Conservation (phyloP, 1,284 basidiomycete species). For the Macrocybe sp. region DNA sequence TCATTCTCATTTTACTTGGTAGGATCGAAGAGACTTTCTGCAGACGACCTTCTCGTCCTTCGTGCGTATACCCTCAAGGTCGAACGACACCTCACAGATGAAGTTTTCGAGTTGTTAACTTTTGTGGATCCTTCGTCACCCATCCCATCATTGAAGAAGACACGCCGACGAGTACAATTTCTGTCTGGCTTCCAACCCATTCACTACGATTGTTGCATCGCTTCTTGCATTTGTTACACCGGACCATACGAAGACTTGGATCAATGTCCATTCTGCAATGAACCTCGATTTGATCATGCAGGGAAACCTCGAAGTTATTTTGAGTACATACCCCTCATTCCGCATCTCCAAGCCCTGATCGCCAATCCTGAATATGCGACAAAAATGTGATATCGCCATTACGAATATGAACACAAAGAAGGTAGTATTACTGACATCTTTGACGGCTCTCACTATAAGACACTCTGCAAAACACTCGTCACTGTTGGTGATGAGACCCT, state of each 20-base stretch:
- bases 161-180: not conserved
- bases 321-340: not conserved
- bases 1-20: not conserved
- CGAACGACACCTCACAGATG: not conserved
- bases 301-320: not conserved
- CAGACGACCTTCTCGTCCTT: not conserved
- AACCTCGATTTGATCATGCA: too few relatives aligned
- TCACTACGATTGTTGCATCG: conserved; percentile 38
- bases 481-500: conserved; percentile 11
- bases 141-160: not conserved
- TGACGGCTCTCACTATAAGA: not conserved
- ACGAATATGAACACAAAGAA: not conserved
- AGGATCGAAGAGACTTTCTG: not conserved
- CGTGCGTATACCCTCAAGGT: not conserved
- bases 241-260: conserved; percentile 18
- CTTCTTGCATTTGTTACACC: conserved; percentile 29
- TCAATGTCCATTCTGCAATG: conserved; percentile 28
- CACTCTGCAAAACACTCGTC: not conserved
- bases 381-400: not conserved
- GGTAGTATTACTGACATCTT: not conserved
- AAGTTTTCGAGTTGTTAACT: not conserved
- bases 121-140: not conserved
- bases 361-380: not conserved
- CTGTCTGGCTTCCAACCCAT: conserved; percentile 27
- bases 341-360: not conserved